Evolutionary conservation across 2,329 filamentous ascomycete genomes (phyloP).

Genomic region (Dactylellina haptotyla): DNA sequence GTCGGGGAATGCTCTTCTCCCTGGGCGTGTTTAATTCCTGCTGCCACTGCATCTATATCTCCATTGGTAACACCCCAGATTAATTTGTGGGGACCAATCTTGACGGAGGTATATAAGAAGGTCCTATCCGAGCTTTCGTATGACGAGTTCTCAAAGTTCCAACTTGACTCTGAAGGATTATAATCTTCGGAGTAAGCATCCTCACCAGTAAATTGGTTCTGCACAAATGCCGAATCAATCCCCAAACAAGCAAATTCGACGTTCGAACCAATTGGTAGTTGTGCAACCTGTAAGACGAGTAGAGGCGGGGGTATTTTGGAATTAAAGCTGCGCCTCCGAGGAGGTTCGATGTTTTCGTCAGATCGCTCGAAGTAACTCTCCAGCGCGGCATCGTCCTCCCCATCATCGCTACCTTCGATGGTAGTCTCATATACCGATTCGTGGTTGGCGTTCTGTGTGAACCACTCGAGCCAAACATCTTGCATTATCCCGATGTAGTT

Average conservation of each 20-base stretch:
- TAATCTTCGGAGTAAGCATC: constrained; percentile 3
- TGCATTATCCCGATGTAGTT: constrained; percentile 53
- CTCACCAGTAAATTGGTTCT: not conserved
- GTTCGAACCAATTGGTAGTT: constrained; percentile 76
- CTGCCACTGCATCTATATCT: not conserved
- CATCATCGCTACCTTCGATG: constrained; percentile 58
- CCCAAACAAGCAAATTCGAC: constrained; percentile 76
- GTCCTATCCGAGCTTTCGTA: not conserved
- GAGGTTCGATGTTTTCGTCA: constrained; percentile 56
- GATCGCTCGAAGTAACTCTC: constrained; percentile 57
- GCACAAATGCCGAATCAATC: constrained; percentile 53
- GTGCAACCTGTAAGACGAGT: constrained; percentile 78
- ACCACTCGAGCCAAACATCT: constrained; percentile 56
- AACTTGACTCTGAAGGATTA: not conserved
- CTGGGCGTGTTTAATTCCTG: not conserved
- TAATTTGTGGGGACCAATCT: constrained; percentile 18
- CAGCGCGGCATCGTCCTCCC: constrained; percentile 59
- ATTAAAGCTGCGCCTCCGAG: constrained; percentile 51
- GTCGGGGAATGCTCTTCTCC: constrained; percentile 5
- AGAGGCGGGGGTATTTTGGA: constrained; percentile 69
- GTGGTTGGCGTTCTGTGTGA: constrained; percentile 58
- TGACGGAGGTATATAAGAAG: constrained; percentile 12
- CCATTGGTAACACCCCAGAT: constrained; percentile 28
- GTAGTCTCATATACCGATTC: constrained; percentile 59
- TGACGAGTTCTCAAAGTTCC: not conserved